These are phyloP conservation scores for Paramyrothecium sp. DNA, from an alignment of 2,329 filamentous ascomycete genomes.

Conservation along the genomic window DNA sequence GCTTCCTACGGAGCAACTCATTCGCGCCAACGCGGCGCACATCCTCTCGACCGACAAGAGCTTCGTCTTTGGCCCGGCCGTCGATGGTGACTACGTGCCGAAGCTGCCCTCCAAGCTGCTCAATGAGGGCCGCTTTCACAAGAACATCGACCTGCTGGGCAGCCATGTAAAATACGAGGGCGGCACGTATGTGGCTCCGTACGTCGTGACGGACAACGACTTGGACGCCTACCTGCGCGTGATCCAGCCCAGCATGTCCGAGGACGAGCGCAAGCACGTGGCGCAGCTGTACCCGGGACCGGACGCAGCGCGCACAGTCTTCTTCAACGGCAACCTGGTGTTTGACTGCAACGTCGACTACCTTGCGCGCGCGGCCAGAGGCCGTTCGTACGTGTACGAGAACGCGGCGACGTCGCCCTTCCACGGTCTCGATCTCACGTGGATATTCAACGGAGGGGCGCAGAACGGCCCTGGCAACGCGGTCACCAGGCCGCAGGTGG, in stretches of 20 bases:
- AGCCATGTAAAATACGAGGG: slow-evolving; percentile 2
- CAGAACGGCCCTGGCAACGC: not conserved
- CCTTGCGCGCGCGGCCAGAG: not conserved
- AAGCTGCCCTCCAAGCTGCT: slow-evolving; percentile 8
- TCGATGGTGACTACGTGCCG: slow-evolving; percentile 9
- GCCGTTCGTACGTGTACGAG: not conserved
- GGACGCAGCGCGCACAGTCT: not conserved
- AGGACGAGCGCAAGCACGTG: not conserved
- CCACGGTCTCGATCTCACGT: not conserved
- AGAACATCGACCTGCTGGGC: slow-evolving; percentile 1
- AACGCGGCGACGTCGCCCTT: not conserved
- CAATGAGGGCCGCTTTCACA: slow-evolving; percentile 5
- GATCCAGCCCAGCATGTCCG: not conserved
- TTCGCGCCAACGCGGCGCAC: slow-evolving; percentile 6
- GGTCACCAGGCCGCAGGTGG: not conserved
- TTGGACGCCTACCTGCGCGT: not conserved
- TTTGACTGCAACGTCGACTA: not conserved
- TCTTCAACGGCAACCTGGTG: not conserved
- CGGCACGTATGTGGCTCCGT: not conserved
- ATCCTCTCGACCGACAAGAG: not conserved
- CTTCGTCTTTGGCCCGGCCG: slow-evolving; percentile 6
- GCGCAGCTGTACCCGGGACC: not conserved
- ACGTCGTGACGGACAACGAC: not conserved
- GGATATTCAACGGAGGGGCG: not conserved
- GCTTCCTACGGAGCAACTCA: not conserved